phyloP scores from a whole-genome alignment of 352 stramenopile genomes.

The Pythium aristosporum region DNA sequence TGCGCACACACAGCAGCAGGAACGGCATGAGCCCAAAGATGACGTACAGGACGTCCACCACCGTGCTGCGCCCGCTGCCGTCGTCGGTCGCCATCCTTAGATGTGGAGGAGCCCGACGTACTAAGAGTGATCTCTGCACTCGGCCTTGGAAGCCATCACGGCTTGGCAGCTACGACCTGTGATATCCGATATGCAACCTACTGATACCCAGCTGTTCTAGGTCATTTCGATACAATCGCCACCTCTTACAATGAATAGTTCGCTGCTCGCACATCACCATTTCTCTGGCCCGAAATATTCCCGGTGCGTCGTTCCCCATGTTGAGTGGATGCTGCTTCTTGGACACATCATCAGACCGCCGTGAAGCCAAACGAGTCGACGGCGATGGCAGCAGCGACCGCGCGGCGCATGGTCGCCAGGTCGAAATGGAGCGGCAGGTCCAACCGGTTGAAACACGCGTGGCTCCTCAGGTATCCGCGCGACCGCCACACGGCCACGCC shows the following conservation, averaged over 20 bases:
- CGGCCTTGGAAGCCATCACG: neutral
- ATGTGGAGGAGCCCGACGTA: too few relatives aligned
- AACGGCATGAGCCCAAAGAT: conserved; percentile 19
- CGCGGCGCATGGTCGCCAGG: conserved; percentile 10
- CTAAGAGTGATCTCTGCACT: too few relatives aligned
- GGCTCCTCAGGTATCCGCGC: conserved; percentile 34
- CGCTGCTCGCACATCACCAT: neutral
- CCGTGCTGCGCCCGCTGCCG: neutral
- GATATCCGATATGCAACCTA: neutral
- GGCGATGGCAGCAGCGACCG: conserved; percentile 15
- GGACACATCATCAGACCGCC: neutral
- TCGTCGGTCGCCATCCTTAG: neutral
- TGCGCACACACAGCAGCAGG: conserved; percentile 19
- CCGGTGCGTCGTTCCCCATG: neutral
- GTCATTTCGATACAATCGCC: neutral
- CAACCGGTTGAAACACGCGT: conserved; percentile 67
- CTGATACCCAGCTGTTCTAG: neutral
- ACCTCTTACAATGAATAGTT: neutral
- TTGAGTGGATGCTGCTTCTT: neutral
- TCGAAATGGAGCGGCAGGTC: conserved; percentile 77
- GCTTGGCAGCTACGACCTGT: neutral
- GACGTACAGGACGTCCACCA: conserved; percentile 18
- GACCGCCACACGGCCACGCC: conserved; percentile 14
- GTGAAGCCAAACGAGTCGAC: conserved; percentile 8
- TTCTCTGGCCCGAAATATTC: neutral